Evolutionary conservation across 2,329 filamentous ascomycete genomes (phyloP).

Genomic region (Celoporthe dispersa): DNA sequence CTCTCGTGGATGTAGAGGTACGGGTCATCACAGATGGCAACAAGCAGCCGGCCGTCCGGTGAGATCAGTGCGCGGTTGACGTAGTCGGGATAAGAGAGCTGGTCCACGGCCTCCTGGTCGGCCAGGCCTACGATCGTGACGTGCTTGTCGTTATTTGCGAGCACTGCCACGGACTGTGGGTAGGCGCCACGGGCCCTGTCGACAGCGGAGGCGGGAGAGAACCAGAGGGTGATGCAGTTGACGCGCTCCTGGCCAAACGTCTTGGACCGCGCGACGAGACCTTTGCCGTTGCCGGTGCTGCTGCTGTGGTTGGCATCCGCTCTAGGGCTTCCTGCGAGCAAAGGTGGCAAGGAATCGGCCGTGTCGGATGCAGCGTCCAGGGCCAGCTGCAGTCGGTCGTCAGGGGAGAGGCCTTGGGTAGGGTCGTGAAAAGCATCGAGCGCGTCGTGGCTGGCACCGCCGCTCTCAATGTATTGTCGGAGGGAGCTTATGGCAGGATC

Average conservation of each 20-base stretch:
- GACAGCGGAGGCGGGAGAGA: slow-evolving; percentile 47
- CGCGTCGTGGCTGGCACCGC: slow-evolving; percentile 6
- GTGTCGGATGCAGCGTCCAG: slow-evolving; percentile 30
- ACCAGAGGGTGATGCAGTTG: slow-evolving; percentile 70
- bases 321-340: slow-evolving; percentile 32
- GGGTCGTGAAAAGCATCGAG: slow-evolving; percentile 37
- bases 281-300: slow-evolving; percentile 42
- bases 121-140: slow-evolving; percentile 82
- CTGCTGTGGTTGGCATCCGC: background rate
- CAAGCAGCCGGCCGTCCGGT: slow-evolving; percentile 78
- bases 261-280: slow-evolving; percentile 53
- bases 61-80: slow-evolving; percentile 97
- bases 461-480: slow-evolving; percentile 11
- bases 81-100: slow-evolving; percentile 76
- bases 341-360: slow-evolving; percentile 38
- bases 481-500: slow-evolving; percentile 36
- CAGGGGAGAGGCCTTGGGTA: slow-evolving; percentile 13
- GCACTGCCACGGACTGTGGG: slow-evolving; percentile 63
- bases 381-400: slow-evolving; percentile 24
- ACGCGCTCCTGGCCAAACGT: slow-evolving; percentile 64
- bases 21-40: slow-evolving; percentile 86
- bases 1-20: slow-evolving; percentile 82
- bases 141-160: slow-evolving; percentile 91
- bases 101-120: slow-evolving; percentile 66
- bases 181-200: slow-evolving; percentile 46